These are phyloP conservation scores for Lichina pygmaea DNA, from an alignment of 495 filamentous ascomycete species.

Conservation along the genomic window DNA sequence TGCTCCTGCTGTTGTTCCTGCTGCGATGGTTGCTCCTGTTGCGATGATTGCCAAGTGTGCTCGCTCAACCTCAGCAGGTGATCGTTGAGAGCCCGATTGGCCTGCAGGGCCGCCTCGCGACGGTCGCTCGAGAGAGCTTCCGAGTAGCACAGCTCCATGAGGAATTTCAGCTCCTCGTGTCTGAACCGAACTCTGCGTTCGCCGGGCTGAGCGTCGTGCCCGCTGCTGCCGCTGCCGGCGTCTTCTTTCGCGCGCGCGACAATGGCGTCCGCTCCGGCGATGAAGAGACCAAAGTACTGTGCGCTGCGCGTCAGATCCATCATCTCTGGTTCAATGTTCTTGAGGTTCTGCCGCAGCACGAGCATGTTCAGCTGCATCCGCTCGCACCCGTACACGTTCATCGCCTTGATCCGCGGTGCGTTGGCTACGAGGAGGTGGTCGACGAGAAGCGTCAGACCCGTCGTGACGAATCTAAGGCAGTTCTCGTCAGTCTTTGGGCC, in stretches of 20 bases:
- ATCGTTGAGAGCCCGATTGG: constrained; percentile 51
- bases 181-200: constrained; percentile 20
- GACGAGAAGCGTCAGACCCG: constrained; percentile 42
- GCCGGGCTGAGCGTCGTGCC: constrained; percentile 6
- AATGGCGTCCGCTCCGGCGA: constrained; percentile 43
- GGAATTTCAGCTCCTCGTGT: constrained; percentile 59
- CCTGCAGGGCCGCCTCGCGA: constrained; percentile 43
- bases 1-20: background rate
- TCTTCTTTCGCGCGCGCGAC: constrained; percentile 34
- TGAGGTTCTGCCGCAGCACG: constrained; percentile 84
- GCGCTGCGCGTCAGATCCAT: constrained; percentile 35
- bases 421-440: constrained; percentile 42
- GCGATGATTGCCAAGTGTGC: constrained; percentile 31
- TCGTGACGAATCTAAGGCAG: constrained; percentile 32
- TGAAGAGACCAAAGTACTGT: constrained; percentile 58
- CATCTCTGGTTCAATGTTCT: constrained; percentile 52
- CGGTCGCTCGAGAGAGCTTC: constrained; percentile 46
- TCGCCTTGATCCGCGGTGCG: constrained; percentile 30
- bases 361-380: constrained; percentile 76
- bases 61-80: constrained; percentile 50
- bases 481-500: background rate
- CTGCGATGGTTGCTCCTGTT: background rate
- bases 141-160: constrained; percentile 69
- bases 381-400: constrained; percentile 51
- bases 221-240: constrained; percentile 12